A percentile compares a stretch with the other conserved stretches of the same genome.
Conservation (phyloP, 2,329 filamentous ascomycete genomes). For the Chalaropsis ovoidea region DNA sequence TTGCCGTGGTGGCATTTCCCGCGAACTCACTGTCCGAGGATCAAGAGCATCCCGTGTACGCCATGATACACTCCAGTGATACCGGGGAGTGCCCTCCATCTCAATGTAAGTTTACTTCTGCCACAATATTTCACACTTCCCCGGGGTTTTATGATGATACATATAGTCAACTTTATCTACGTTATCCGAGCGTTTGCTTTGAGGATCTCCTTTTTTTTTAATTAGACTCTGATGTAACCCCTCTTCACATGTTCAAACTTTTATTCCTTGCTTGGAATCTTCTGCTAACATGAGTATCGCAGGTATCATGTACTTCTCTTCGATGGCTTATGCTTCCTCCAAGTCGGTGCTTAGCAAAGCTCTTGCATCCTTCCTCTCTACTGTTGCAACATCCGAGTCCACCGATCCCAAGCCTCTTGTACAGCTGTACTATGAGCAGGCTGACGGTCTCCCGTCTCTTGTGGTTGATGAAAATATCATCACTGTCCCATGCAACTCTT, state of each 20-base stretch:
- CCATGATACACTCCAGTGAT: slow-evolving; percentile 71
- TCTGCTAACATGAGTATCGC: slow-evolving; percentile 31
- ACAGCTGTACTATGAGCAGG: slow-evolving; percentile 48
- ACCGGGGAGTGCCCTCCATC: slow-evolving; percentile 80
- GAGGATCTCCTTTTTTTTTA: slow-evolving; percentile 61
- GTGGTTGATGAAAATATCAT: slow-evolving; percentile 38
- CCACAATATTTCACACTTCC: slow-evolving; percentile 25
- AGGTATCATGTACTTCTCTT: slow-evolving; percentile 36
- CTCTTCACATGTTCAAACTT: slow-evolving; percentile 25
- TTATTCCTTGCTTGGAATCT: slow-evolving; percentile 16
- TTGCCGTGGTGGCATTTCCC: slow-evolving; percentile 59
- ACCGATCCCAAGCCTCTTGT: slow-evolving; percentile 37
- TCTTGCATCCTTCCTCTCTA: slow-evolving; percentile 36
- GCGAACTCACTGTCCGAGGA: slow-evolving; percentile 37
- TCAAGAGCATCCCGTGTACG: slow-evolving; percentile 44
- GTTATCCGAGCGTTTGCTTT: slow-evolving; percentile 89
- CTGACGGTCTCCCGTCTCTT: slow-evolving; percentile 29
- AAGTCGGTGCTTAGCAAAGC: slow-evolving; percentile 35
- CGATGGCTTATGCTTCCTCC: slow-evolving; percentile 32
- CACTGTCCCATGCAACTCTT: slow-evolving; percentile 47
- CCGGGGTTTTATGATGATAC: slow-evolving; percentile 68
- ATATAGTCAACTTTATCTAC: slow-evolving; percentile 85
- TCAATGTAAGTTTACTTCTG: slow-evolving; percentile 64
- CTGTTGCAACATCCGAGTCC: slow-evolving; percentile 25
- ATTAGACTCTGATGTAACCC: slow-evolving; percentile 60